Percentiles rank a stretch among this genome's conserved stretches.
These are phyloP conservation scores for Vararia minispora DNA, from an alignment of 768 basidiomycete genomes.

Conservation along the genomic window DNA sequence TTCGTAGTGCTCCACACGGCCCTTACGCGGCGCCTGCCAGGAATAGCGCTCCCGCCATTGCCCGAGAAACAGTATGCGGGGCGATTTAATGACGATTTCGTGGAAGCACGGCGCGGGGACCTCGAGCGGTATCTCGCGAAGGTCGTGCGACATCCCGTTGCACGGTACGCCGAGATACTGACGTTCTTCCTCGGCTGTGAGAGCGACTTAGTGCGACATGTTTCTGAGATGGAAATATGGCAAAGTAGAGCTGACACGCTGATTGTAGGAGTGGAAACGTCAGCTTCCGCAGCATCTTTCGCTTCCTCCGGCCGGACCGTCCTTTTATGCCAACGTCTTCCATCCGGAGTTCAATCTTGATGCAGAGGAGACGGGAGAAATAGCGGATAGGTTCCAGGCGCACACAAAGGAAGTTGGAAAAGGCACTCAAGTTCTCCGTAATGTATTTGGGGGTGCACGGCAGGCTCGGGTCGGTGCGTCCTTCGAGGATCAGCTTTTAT, in stretches of 20 bases:
- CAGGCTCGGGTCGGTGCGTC: constrained; percentile 56
- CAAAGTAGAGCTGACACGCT: constrained; percentile 1
- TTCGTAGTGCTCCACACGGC: constrained; percentile 72
- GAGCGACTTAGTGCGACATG: constrained; percentile 49
- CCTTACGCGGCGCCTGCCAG: constrained; percentile 56
- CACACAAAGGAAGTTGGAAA: constrained; percentile 58
- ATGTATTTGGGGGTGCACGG: constrained; percentile 48
- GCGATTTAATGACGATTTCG: constrained; percentile 69
- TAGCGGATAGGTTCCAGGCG: constrained; percentile 48
- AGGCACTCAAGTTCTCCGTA: constrained; percentile 57
- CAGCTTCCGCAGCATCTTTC: constrained; percentile 48
- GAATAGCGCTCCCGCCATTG: constrained; percentile 68
- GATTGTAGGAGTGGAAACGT: constrained; percentile 57
- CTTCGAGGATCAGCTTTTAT: neutral
- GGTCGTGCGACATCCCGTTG: constrained; percentile 64
- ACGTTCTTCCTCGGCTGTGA: constrained; percentile 75
- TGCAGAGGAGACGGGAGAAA: constrained; percentile 51
- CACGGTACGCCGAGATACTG: constrained; percentile 67
- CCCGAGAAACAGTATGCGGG: constrained; percentile 83
- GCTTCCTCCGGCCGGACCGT: constrained; percentile 56
- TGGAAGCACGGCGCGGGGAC: constrained; percentile 73
- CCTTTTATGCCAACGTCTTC: constrained; percentile 70
- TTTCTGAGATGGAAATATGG: neutral
- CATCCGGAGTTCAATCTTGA: constrained; percentile 84
- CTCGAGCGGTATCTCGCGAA: constrained; percentile 67